Evolutionary conservation across 2,329 filamentous ascomycete species (phyloP), one percentile per base, ranked within the genome.

Genomic region (Ascochyta fabae): DNA sequence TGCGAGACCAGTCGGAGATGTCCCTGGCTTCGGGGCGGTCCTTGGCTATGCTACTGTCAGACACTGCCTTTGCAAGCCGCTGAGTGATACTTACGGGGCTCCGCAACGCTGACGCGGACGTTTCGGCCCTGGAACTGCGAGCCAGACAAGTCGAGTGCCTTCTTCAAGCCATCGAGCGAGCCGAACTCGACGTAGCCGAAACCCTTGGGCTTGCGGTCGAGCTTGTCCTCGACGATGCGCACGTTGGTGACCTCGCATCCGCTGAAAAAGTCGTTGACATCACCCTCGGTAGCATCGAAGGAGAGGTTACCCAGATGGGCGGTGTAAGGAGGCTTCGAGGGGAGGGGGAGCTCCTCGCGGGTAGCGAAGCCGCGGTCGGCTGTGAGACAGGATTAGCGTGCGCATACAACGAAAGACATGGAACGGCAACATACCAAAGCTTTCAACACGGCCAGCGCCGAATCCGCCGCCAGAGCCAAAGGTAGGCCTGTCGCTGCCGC

Each of bases 161-260:
- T 89, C 82, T 96, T 96, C 71, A 99, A 82, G 56, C 94, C 94
- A 45, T 98, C 94, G 40, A 95, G 80, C 47, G 87, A 88, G 64
- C 84, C 87, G 71, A 99, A 99, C 77, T 99, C 95, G 64, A 96
- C 94, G 76, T 99, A 99, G 59, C 94, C 95, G 71, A 99, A 99
- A 44, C 95, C 95, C 83, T 99, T 99, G 64, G 95, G 95, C 72
- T 93, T 92, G 77, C 89, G 87, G 74, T 95, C 90, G 76, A 96
- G 84, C 74, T 94, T 95, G 79, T 99, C 96, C 81, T 97, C 94
- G 62, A 99, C 96, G 69, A 99, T 92, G 70, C 95, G 91, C 64
- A 99, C 92, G 74, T 87, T 97, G 64, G 90, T 90, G 67, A 97
- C 88, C 62, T 92, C 85, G 77, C 94, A 97, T 53, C 84, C 91